Percentiles rank a stretch among this genome's conserved stretches.
Conservation (phyloP, 1,139 yeast genomes). For the Yamadazyma aaseri region DNA sequence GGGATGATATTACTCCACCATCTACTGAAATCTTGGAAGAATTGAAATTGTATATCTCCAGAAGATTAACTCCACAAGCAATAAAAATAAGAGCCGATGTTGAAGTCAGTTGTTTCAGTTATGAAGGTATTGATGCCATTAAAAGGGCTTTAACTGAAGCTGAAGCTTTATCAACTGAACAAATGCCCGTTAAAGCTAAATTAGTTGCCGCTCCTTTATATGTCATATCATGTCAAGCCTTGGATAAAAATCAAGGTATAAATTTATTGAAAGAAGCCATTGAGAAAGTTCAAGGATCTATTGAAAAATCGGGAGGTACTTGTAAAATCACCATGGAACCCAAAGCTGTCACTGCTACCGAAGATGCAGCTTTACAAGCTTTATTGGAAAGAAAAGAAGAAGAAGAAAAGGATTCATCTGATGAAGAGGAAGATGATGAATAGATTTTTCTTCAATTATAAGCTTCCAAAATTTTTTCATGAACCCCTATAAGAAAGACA, state of each 20-base stretch:
- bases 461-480: too few species aligned
- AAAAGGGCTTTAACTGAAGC: slow-evolving; percentile 86
- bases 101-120: slow-evolving; percentile 94
- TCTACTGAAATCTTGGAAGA: slow-evolving; percentile 74
- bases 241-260: slow-evolving; percentile 88
- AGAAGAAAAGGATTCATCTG: slow-evolving; percentile 45
- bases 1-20: slow-evolving; percentile 77
- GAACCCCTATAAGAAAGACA: too few species aligned
- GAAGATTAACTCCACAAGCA: slow-evolving; percentile 97
- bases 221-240: slow-evolving; percentile 88
- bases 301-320: slow-evolving; percentile 76
- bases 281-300: slow-evolving; percentile 65
- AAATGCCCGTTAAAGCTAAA: slow-evolving; percentile 84
- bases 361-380: slow-evolving; percentile 96
- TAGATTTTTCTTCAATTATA: neutral
- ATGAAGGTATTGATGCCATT: slow-evolving; percentile 97
- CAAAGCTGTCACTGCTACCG: slow-evolving; percentile 97
- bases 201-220: slow-evolving; percentile 97
- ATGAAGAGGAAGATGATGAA: slow-evolving; percentile 42
- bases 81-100: slow-evolving; percentile 97
- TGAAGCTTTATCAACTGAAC: slow-evolving; percentile 79
- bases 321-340: slow-evolving; percentile 97
- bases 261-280: slow-evolving; percentile 77
- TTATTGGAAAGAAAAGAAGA: slow-evolving; percentile 63
- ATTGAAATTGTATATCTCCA: slow-evolving; percentile 78